Evolutionary conservation across 768 basidiomycete species (phyloP).

Genomic region (Pisolithus tinctorius): DNA sequence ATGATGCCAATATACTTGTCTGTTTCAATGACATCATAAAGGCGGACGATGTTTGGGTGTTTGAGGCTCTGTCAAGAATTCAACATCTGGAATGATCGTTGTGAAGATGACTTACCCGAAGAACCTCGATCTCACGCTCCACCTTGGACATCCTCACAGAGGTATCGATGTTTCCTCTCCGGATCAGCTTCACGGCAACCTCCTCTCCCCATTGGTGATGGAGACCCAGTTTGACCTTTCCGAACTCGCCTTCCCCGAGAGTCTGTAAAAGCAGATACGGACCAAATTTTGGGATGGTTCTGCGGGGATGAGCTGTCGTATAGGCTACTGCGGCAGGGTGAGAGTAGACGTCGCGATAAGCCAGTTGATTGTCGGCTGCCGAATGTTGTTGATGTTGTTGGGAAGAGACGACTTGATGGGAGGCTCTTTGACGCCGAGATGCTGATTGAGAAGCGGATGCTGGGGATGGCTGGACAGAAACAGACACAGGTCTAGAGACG

Average conservation of each 20-base stretch:
- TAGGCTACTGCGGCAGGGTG: conserved; percentile 85
- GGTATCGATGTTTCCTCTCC: conserved; percentile 86
- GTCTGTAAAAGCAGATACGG: conserved; percentile 95
- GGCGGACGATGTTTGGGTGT: conserved; percentile 95
- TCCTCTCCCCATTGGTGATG: conserved; percentile 93
- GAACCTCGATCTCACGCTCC: conserved; percentile 94
- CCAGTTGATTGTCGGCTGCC: conserved; percentile 36
- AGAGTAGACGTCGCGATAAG: conserved; percentile 68
- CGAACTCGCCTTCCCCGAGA: conserved; percentile 96
- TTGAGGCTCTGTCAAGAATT: conserved; percentile 65
- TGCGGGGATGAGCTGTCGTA: conserved; percentile 71
- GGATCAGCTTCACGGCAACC: conserved; percentile 96
- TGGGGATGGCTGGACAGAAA: conserved; percentile 46
- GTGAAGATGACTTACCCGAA: conserved; percentile 57
- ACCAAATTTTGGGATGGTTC: conserved; percentile 90
- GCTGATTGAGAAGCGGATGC: conserved; percentile 34
- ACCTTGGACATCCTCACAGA: conserved; percentile 88
- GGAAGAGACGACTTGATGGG: conserved; percentile 60
- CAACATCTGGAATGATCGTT: background rate
- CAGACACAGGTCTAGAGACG: conserved; percentile 50
- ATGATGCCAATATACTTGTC: conserved; percentile 99
- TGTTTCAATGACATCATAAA: conserved; percentile 98
- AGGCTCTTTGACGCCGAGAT: conserved; percentile 60
- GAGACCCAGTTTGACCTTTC: conserved; percentile 97
- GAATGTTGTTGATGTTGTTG: conserved; percentile 33